Evolutionary conservation across 352 stramenopile genomes (phyloP).

Genomic region (Globisporangium barbulae): DNA sequence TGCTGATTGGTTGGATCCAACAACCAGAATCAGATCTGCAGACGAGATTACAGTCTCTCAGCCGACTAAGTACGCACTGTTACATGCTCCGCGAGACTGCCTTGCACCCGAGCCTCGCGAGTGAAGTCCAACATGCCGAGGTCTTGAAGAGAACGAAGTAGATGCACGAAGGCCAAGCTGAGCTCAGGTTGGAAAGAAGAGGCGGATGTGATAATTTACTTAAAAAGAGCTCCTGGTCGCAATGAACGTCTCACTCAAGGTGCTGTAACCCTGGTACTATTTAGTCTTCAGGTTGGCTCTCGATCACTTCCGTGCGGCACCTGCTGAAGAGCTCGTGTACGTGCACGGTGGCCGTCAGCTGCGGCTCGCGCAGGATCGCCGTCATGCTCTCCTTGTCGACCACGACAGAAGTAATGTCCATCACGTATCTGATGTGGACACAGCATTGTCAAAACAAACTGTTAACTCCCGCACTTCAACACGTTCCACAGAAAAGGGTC

Average conservation of each 20-base stretch:
- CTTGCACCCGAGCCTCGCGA: no score
- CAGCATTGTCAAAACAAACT: neutral
- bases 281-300: neutral
- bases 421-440: slow-evolving; percentile 28
- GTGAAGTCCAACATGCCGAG: no score
- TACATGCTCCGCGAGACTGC: no score
- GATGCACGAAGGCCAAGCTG: no score
- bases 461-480: neutral
- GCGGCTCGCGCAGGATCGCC: slow-evolving; percentile 34
- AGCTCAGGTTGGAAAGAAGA: no score
- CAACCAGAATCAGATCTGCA: no score
- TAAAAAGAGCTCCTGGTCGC: neutral
- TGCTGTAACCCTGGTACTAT: no score
- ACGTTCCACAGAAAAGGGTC: neutral
- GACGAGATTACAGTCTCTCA: no score
- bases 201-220: no score
- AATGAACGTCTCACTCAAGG: neutral
- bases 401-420: slow-evolving; percentile 46
- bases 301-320: slow-evolving; percentile 26
- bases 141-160: neutral
- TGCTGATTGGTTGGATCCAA: no score
- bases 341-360: slow-evolving; percentile 39
- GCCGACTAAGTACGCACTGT: no score
- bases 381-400: slow-evolving; percentile 33
- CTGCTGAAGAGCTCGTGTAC: slow-evolving; percentile 42